phyloP scores from a whole-genome alignment of 768 basidiomycete species.

The Tricholoma matsutake region DNA sequence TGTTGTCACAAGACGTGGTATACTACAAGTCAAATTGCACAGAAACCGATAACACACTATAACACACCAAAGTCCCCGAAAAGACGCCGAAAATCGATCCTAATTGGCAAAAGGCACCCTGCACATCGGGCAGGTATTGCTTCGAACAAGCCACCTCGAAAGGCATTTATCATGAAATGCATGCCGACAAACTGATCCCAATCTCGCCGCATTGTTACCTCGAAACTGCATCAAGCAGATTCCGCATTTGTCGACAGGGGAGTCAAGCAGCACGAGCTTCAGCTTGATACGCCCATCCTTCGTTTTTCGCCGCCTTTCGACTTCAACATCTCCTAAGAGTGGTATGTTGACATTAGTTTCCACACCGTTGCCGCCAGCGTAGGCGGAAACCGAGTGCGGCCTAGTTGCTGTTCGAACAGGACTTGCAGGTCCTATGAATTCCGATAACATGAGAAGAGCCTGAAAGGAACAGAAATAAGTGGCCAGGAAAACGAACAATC shows the following conservation, averaged over 20 bases:
- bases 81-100: background rate
- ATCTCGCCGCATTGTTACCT: conserved; percentile 49
- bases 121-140: conserved; percentile 65
- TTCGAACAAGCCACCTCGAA: conserved; percentile 56
- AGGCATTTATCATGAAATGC: conserved; percentile 66
- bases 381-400: conserved; percentile 1
- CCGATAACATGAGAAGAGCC: conserved; percentile 59
- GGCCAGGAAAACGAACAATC: conserved; percentile 5
- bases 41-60: background rate
- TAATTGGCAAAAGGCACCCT: conserved; percentile 39
- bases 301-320: conserved; percentile 56
- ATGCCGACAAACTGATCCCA: conserved; percentile 61
- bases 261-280: conserved; percentile 62
- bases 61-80: background rate
- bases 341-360: conserved; percentile 24
- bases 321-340: conserved; percentile 46
- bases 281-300: conserved; percentile 68
- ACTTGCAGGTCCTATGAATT: conserved; percentile 56
- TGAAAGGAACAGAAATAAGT: conserved; percentile 26
- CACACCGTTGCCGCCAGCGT: background rate
- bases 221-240: conserved; percentile 74
- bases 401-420: conserved; percentile 14
- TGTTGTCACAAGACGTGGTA: background rate
- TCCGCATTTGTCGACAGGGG: conserved; percentile 64
- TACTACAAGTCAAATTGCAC: background rate